Evolutionary conservation across 768 basidiomycete genomes (phyloP), one percentile per base, ranked within the genome.

Genomic region (Russula earlei): DNA sequence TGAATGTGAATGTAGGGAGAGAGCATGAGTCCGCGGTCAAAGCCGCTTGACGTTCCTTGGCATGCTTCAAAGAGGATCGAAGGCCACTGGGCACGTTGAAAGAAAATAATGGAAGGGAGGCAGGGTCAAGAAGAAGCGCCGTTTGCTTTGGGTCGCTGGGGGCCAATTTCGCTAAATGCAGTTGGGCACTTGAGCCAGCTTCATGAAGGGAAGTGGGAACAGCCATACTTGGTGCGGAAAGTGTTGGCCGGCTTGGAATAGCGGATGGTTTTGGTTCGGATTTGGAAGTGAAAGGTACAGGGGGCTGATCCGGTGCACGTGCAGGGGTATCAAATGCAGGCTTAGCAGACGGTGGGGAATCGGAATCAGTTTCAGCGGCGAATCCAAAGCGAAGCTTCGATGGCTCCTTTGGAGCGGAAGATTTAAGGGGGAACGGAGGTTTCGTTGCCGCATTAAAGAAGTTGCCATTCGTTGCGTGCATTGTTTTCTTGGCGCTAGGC

Each of bases 321-420:
- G 34, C 40, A 29, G 45, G 44, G 15, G 33, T 25, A 49, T 46
- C 36, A 31, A 22, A 45, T 34, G 15, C 53, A 4, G 55, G 8
- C 29, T 46, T 55, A 19, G 54, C 44, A 43, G 60, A 22, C 6
- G 52, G 52, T 20, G 52, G 38, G 9, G 55, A 44, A 43, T 44
- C 55, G n/a, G 56, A 17, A 46, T 63, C 56, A 10, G 36, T 44
- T 52, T 84, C 84, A 3, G 79, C 76, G 45, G 81, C 79, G 67
- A 84, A 80, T 62, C 85, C 86, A 62, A 76, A 84, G 25, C 87
- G 79, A 54, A 90, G 73, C 65, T 88, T 89, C 56, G 87, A 88
- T 2, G 87, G 86, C 53, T 86, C 84, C 65, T 82, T 86, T 1
- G 87, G 87, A 9, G 77, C 76, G 25, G 74, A 79, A 3, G 77